A percentile compares a stretch with the other conserved stretches of the same genome.
phyloP scores from a whole-genome alignment of 495 filamentous ascomycete genomes.

The Sporormia fimetaria region DNA sequence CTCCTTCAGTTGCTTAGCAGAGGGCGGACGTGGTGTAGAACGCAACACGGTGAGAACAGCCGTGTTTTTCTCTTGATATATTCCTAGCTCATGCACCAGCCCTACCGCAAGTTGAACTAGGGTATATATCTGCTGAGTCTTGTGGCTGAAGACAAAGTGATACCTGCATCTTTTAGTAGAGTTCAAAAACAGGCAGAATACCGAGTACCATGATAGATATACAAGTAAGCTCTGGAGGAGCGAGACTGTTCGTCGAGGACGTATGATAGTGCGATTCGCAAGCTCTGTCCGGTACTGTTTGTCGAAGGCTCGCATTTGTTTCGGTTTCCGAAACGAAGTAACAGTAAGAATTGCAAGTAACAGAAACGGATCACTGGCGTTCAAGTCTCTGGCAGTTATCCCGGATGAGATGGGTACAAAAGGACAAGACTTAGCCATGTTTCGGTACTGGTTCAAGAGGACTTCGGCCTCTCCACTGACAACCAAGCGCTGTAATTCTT shows the following conservation, averaged over 20 bases:
- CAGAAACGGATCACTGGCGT: constrained; percentile 10
- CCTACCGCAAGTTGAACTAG: constrained; percentile 16
- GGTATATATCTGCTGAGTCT: constrained; percentile 13
- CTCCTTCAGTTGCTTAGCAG: constrained; percentile 20
- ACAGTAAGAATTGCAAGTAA: constrained; percentile 15
- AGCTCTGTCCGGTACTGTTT: constrained; percentile 11
- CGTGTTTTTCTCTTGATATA: constrained; percentile 8
- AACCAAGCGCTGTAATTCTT: constrained; percentile 2
- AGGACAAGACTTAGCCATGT: constrained; percentile 11
- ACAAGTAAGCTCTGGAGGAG: constrained; percentile 17
- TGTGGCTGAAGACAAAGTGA: constrained; percentile 20
- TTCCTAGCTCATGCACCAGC: constrained; percentile 9
- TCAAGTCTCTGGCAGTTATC: constrained; percentile 4
- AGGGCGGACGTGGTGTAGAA: background rate
- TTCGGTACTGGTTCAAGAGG: constrained; percentile 10
- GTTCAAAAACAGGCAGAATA: too few relatives aligned
- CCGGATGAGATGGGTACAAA: constrained; percentile 10
- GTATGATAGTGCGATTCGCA: constrained; percentile 15
- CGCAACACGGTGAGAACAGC: background rate
- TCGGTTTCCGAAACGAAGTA: constrained; percentile 13
- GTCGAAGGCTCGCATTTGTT: constrained; percentile 9
- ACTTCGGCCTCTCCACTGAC: constrained; percentile 6
- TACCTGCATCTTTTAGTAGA: constrained; percentile 3
- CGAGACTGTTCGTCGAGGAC: constrained; percentile 15
- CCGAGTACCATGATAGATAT: constrained; percentile 14